These are phyloP conservation scores for Tylopilus subfusipes DNA, from an alignment of 768 basidiomycete genomes.

Conservation along the genomic window DNA sequence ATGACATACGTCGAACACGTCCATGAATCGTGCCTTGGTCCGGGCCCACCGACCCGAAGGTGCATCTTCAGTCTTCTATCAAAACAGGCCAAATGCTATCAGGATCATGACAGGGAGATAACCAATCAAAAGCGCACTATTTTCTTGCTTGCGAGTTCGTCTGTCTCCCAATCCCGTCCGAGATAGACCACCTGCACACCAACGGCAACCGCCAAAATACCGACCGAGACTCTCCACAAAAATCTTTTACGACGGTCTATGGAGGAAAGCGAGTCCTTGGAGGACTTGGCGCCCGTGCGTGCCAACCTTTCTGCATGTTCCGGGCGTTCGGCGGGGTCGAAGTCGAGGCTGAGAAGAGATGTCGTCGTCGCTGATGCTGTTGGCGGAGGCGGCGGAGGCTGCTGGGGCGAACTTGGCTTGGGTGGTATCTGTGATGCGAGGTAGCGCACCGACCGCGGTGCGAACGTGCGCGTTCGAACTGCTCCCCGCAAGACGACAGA, in stretches of 20 bases:
- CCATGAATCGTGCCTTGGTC: slow-evolving; percentile 56
- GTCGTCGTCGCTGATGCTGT: slow-evolving; percentile 1
- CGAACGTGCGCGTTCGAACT: slow-evolving; percentile 16
- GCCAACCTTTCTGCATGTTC: slow-evolving; percentile 38
- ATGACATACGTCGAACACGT: slow-evolving; percentile 68
- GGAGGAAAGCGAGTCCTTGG: slow-evolving; percentile 72
- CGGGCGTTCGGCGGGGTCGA: slow-evolving; percentile 49
- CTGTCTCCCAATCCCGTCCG: slow-evolving; percentile 75
- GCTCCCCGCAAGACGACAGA: slow-evolving; percentile 23
- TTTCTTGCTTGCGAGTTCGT: slow-evolving; percentile 63
- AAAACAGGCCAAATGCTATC: neutral
- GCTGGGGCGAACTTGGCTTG: slow-evolving; percentile 7
- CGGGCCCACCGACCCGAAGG: slow-evolving; percentile 63
- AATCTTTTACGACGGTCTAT: slow-evolving; percentile 68
- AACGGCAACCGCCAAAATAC: slow-evolving; percentile 51
- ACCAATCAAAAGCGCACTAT: slow-evolving; percentile 41
- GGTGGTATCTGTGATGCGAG: slow-evolving; percentile 22
- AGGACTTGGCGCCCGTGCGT: slow-evolving; percentile 73
- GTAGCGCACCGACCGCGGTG: slow-evolving; percentile 19
- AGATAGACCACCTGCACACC: slow-evolving; percentile 58
- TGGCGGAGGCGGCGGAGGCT: slow-evolving; percentile 4
- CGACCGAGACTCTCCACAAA: slow-evolving; percentile 53
- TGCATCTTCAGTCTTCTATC: slow-evolving; percentile 55
- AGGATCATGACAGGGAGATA: neutral
- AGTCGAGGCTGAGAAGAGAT: slow-evolving; percentile 56